These are phyloP conservation scores for Boletus subluridellus DNA, from an alignment of 1,284 basidiomycete genomes.

Conservation along the genomic window DNA sequence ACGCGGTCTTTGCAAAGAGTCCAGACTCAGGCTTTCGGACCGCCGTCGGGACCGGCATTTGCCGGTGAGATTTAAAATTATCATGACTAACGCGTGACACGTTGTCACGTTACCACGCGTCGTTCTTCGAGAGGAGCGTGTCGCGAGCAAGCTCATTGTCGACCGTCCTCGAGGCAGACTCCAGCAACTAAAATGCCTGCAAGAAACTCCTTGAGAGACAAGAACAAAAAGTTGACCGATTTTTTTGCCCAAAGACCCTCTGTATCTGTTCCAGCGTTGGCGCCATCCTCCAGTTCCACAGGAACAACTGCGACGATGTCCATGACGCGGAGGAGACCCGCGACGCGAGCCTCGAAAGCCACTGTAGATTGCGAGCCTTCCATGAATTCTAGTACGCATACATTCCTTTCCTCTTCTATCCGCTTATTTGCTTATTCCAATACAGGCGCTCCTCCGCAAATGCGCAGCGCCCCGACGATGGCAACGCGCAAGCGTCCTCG, in stretches of 20 bases:
- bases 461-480: slow-evolving; percentile 12
- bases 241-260: slow-evolving; percentile 25
- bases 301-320: neutral
- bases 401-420: neutral
- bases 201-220: slow-evolving; percentile 10
- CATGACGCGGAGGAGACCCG: slow-evolving; percentile 14
- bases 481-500: slow-evolving; percentile 28
- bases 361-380: neutral
- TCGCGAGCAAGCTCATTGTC: slow-evolving; percentile 7
- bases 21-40: too few relatives aligned
- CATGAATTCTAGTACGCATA: slow-evolving; percentile 11
- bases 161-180: slow-evolving; percentile 3
- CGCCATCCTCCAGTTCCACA: slow-evolving; percentile 2
- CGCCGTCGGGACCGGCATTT: neutral
- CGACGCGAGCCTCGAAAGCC: slow-evolving; percentile 11
- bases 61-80: too few relatives aligned
- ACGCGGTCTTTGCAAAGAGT: neutral
- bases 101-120: slow-evolving; percentile 19
- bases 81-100: slow-evolving; percentile 6
- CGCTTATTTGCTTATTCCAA: slow-evolving; percentile 16
- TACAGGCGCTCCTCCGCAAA: slow-evolving; percentile 12
- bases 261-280: neutral
- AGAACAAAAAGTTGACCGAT: slow-evolving; percentile 28
- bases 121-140: slow-evolving; percentile 4
- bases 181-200: slow-evolving; percentile 18